phyloP scores from a whole-genome alignment of 495 filamentous ascomycete species.

The Podospora bellae-mahoneyi region DNA sequence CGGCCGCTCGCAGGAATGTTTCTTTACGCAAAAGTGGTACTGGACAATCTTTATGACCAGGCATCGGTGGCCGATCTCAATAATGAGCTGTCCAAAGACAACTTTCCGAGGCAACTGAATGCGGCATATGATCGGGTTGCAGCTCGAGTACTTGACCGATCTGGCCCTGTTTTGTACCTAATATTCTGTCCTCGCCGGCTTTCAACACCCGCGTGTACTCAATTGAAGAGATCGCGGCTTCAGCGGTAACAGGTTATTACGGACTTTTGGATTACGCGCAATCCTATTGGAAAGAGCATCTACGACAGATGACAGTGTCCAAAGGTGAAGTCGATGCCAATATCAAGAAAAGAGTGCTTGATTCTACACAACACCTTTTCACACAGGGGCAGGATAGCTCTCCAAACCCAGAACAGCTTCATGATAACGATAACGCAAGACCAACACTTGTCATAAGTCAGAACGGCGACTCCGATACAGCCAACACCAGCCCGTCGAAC shows the following conservation, averaged over 20 bases:
- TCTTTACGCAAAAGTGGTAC: constrained; percentile 11
- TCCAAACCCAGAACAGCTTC: too few relatives aligned
- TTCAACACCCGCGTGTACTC: not conserved
- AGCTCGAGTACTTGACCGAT: constrained; percentile 3
- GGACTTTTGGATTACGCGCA: constrained; percentile 6
- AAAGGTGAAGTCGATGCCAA: not conserved
- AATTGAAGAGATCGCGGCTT: not conserved
- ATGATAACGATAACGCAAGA: too few relatives aligned
- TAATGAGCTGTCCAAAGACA: not conserved
- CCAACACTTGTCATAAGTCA: not conserved
- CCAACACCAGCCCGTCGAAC: not conserved
- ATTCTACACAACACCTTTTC: not conserved
- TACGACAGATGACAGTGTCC: not conserved
- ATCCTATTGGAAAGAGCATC: not conserved
- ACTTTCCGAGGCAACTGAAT: constrained; percentile 4
- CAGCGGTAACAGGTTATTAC: not conserved
- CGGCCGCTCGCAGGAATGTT: constrained; percentile 4
- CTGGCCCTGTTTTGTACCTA: not conserved
- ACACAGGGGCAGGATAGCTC: not conserved
- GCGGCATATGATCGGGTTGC: constrained; percentile 11
- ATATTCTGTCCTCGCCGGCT: not conserved
- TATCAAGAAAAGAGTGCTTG: not conserved
- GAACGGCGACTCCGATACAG: not conserved
- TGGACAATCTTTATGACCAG: constrained; percentile 2
- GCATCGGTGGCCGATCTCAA: not conserved